phyloP scores from a whole-genome alignment of 805 yeast genomes.

The Starmerella vaccinii region DNA sequence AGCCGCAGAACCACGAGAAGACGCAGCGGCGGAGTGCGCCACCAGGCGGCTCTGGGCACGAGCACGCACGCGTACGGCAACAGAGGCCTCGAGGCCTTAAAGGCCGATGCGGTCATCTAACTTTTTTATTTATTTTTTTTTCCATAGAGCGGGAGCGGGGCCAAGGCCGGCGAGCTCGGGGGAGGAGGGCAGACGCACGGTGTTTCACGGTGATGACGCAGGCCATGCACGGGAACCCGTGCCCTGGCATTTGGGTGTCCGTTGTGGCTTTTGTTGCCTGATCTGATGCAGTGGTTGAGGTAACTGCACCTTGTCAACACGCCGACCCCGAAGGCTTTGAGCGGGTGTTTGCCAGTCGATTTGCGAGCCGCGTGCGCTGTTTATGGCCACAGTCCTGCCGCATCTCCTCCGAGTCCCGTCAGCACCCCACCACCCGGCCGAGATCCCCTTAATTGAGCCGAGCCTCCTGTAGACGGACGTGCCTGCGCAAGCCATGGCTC shows the following conservation, averaged over 20 bases:
- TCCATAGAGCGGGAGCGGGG: not conserved
- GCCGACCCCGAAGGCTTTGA: not conserved
- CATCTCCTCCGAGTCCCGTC: not conserved
- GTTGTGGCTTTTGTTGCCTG: not conserved
- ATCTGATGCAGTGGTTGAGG: conserved; percentile 2
- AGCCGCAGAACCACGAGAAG: not conserved
- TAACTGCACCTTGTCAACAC: not conserved
- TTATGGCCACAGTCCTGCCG: not conserved
- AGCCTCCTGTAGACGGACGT: not conserved
- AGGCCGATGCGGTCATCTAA: too few relatives aligned
- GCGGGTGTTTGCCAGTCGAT: not conserved
- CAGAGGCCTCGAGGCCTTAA: too few relatives aligned
- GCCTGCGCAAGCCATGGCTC: not conserved
- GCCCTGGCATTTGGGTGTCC: conserved; percentile 3
- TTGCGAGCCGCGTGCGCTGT: not conserved
- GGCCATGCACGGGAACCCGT: not conserved
- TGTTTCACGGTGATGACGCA: not conserved
- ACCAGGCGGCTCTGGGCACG: too few relatives aligned
- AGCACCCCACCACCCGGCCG: not conserved
- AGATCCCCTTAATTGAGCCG: not conserved
- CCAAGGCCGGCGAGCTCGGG: not conserved
- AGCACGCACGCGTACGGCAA: too few relatives aligned
- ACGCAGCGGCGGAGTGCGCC: not conserved
- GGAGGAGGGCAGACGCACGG: not conserved
- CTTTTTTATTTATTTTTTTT: too few relatives aligned